Evolutionary conservation across 1,284 basidiomycete genomes (phyloP).

Genomic region (Retiboletus flavoniger): DNA sequence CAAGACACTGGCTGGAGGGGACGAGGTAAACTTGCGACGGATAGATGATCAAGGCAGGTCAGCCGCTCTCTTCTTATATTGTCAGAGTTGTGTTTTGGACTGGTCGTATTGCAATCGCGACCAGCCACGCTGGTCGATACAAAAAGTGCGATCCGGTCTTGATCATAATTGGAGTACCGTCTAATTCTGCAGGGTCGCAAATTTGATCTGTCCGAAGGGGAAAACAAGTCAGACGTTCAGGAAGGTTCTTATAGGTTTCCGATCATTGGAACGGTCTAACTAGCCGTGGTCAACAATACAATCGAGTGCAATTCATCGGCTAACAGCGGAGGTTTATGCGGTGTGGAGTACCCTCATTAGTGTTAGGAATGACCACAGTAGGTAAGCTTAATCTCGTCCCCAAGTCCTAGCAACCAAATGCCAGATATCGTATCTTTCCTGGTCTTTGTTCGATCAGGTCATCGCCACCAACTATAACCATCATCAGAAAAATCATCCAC

Average conservation of each 20-base stretch:
- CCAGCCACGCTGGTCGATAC: background rate
- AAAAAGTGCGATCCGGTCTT: background rate
- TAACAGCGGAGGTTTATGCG: background rate
- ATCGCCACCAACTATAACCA: background rate
- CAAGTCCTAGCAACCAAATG: too few relatives aligned
- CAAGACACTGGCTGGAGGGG: background rate
- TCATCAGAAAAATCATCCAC: background rate
- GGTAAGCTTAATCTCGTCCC: too few relatives aligned
- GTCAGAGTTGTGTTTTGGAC: conserved; percentile 4
- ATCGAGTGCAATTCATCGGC: background rate
- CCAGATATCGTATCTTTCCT: too few relatives aligned
- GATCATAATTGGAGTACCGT: background rate
- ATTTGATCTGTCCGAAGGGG: background rate
- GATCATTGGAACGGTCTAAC: too few relatives aligned
- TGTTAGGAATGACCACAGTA: too few relatives aligned
- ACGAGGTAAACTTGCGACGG: conserved; percentile 2
- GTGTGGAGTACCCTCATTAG: too few relatives aligned
- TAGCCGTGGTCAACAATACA: background rate
- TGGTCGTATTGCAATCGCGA: conserved; percentile 13
- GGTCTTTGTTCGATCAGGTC: too few relatives aligned
- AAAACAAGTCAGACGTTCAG: background rate
- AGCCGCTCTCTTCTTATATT: conserved; percentile 15
- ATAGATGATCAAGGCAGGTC: background rate
- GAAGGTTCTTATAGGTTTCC: background rate
- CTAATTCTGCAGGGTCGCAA: background rate